Base-by-base conservation (phyloP, 2,329 filamentous ascomycete species). In the Diaporthe citri region DNA sequence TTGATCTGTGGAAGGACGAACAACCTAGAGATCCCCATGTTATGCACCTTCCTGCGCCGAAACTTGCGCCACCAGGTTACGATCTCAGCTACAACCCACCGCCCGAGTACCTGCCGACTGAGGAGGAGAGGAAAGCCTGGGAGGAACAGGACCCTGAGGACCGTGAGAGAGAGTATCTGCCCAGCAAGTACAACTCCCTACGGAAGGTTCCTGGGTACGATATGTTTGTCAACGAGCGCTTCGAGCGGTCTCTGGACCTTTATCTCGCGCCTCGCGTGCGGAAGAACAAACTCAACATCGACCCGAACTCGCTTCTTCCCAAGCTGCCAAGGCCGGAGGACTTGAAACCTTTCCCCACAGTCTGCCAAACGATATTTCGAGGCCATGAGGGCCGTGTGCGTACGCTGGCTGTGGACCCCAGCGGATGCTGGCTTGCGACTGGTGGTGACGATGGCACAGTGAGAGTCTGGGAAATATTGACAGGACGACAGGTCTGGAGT, bases 51-150 rank as follows among this genome's bases (percentile, higher is more conserved):
- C 94, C 97, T 22, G 96, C 97, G 1, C 97, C 97, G 7, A 99
- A 99, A 83, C 88, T 97, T 67, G 92, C 96, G 39, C 96, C 97
- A 51, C 97, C 97, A 39, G 95, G 95, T 71, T 98, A 98, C 83
- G 96, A 98, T 80, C 91, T 98, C 67, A 98, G 95, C 81, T 98
- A 99, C 83, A 98, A 98, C 84, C 97, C 97, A 34, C 97, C 97
- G 67, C 91, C 93, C 5, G 97, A 99, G 86, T 99, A 98, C 82
- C 87, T 99, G 2, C 97, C 96, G 1, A 94, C 94, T 72, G 91
- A 93, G 80, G 92, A 94, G 52, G 97, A 99, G 86, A 94, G 90
- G 82, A 92, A 94, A 78, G 90, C 90, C 20, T 99, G 97, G 97
- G 92, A 97, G 80, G 90, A 94, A 71, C 88, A 91, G 36, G 96